Percentiles rank a stretch among this genome's conserved stretches.
Evolutionary conservation across 345 rosid species (phyloP).

Genomic region (Pugionium dolabratum): DNA sequence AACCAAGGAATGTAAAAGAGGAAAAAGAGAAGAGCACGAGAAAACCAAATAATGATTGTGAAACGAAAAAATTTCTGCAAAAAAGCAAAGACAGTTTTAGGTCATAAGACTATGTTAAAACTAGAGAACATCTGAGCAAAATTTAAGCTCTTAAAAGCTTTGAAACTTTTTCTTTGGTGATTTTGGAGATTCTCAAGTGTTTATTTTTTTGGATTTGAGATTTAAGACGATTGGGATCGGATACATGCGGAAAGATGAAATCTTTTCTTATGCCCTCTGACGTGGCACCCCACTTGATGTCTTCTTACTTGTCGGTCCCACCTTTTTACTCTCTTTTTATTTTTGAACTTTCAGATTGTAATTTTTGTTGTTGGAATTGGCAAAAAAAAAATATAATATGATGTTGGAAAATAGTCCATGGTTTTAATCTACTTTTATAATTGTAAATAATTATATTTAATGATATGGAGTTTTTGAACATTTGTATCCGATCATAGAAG

Average conservation of each 20-base stretch:
- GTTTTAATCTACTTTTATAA: neutral
- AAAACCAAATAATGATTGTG: conserved; percentile 22
- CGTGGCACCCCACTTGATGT: conserved; percentile 43
- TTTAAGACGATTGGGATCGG: conserved; percentile 36
- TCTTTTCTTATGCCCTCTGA: conserved; percentile 38
- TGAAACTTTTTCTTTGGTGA: conserved; percentile 20
- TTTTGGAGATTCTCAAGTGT: conserved; percentile 32
- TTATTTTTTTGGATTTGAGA: conserved; percentile 10
- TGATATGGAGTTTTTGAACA: no score
- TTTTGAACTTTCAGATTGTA: neutral
- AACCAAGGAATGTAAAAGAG: conserved; percentile 20
- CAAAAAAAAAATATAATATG: no score
- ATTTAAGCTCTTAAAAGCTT: conserved; percentile 34
- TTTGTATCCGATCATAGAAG: no score
- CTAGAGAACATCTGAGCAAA: conserved; percentile 1
- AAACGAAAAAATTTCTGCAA: conserved; percentile 13
- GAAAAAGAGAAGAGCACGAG: conserved; percentile 9
- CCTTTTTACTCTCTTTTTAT: conserved; percentile 1
- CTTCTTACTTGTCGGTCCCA: conserved; percentile 37
- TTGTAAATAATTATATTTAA: no score
- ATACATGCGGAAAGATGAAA: conserved; percentile 40
- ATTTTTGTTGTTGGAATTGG: conserved; percentile 8
- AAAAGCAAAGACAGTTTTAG: neutral
- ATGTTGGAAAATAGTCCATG: neutral
- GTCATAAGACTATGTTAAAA: conserved; percentile 3